phyloP scores from a whole-genome alignment of 345 rosid species.

The Eucalyptus sp. region DNA sequence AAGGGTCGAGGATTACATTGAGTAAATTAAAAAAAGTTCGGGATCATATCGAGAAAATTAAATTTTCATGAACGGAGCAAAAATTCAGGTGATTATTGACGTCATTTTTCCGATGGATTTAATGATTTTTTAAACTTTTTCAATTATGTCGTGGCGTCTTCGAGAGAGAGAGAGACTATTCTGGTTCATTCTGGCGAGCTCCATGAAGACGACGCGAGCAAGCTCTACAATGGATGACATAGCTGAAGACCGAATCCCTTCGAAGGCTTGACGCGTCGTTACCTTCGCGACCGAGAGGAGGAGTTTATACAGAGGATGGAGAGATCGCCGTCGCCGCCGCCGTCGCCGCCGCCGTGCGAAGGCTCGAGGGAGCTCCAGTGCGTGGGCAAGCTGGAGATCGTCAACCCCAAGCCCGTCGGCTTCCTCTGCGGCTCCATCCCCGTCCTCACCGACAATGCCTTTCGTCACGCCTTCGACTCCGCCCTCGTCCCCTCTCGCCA shows the following conservation, averaged over 20 bases:
- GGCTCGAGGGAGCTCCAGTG: constrained; percentile 60
- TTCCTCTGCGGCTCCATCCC: constrained; percentile 94
- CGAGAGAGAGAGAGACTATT: background rate
- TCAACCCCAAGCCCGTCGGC: constrained; percentile 56
- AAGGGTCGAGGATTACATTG: fast-evolving
- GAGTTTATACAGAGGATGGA: constrained; percentile 15
- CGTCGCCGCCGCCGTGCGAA: constrained; percentile 9
- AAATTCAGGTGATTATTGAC: background rate
- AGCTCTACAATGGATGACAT: background rate
- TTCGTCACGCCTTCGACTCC: constrained; percentile 40
- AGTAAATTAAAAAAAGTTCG: background rate
- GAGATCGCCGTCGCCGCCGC: background rate
- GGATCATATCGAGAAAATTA: background rate
- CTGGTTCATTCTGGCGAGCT: background rate
- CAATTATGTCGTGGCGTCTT: background rate
- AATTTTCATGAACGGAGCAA: background rate
- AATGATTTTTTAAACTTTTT: too few relatives aligned
- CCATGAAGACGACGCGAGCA: background rate
- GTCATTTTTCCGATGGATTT: background rate
- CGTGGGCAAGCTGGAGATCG: constrained; percentile 70
- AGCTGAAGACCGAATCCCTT: background rate
- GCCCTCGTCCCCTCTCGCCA: constrained; percentile 67
- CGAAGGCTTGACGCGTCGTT: background rate
- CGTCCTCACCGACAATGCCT: constrained; percentile 69
- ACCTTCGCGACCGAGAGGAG: background rate